Conservation (phyloP, 331 rosid genomes). For the Acacia pycnantha region DNA sequence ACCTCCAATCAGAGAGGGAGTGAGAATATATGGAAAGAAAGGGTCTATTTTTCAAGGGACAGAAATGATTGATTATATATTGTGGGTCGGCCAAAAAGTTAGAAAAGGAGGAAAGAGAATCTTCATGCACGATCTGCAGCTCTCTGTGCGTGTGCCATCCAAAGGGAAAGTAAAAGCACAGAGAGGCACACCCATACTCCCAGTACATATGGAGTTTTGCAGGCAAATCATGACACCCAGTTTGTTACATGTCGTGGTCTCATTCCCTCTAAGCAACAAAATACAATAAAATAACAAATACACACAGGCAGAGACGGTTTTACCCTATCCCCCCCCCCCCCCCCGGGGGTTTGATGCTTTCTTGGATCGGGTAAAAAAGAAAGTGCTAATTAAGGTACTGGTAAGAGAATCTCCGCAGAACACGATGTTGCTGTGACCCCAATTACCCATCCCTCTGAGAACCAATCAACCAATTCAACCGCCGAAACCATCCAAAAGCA, state of each 20-base stretch:
- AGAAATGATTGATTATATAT: slow-evolving; percentile 29
- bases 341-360: background rate
- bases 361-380: slow-evolving; percentile 71
- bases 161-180: slow-evolving; percentile 23
- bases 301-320: background rate
- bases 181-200: slow-evolving; percentile 43
- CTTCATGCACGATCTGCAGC: slow-evolving; percentile 37
- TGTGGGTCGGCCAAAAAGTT: slow-evolving; percentile 16
- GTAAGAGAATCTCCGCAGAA: slow-evolving; percentile 20
- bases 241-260: slow-evolving; percentile 63
- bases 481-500: slow-evolving; percentile 27
- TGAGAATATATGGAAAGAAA: background rate
- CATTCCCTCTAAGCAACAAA: slow-evolving; percentile 17
- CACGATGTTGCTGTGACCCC: slow-evolving; percentile 62
- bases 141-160: background rate
- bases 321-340: background rate
- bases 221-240: slow-evolving; percentile 47
- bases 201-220: slow-evolving; percentile 28
- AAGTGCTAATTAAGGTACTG: slow-evolving; percentile 37
- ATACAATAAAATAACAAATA: slow-evolving; percentile 14
- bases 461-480: slow-evolving; percentile 8
- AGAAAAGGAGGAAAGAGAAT: slow-evolving; percentile 22
- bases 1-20: background rate
- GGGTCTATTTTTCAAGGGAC: slow-evolving; percentile 22
- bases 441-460: slow-evolving; percentile 29